Conservation (phyloP, 495 filamentous ascomycete genomes). For the Lasiosphaeria miniovina region DNA sequence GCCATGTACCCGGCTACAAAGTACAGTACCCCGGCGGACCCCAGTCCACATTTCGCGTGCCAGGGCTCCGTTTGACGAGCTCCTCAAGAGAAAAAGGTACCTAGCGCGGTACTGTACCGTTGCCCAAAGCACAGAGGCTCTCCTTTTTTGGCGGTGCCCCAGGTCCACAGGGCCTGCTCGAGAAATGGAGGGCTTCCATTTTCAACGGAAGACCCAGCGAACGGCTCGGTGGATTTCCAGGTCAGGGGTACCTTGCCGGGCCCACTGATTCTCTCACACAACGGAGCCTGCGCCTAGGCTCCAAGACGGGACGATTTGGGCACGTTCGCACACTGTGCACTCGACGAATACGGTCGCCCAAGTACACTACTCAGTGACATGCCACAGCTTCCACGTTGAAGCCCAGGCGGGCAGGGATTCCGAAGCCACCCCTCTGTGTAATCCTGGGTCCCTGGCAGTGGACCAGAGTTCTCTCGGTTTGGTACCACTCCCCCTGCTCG, state of each 20-base stretch:
- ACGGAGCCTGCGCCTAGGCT: conserved; percentile 3
- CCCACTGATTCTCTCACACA: conserved; percentile 3
- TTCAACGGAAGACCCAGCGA: conserved; percentile 19
- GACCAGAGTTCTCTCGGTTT: conserved; percentile 1
- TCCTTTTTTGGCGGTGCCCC: conserved; percentile 18
- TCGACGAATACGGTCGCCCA: no score
- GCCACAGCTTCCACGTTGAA: not conserved
- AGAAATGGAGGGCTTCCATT: conserved; percentile 20
- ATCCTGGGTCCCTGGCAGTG: not conserved
- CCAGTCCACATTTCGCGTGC: conserved; percentile 16
- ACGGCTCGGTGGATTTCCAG: conserved; percentile 26
- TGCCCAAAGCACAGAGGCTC: conserved; percentile 10
- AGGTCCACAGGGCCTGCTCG: conserved; percentile 5
- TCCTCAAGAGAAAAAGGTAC: conserved; percentile 7
- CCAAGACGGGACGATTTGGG: not conserved
- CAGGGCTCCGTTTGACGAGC: conserved; percentile 24
- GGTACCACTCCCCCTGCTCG: not conserved
- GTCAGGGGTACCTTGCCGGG: conserved; percentile 20
- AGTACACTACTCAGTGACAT: not conserved
- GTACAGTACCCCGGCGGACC: conserved; percentile 22
- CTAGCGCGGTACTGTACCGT: conserved; percentile 16
- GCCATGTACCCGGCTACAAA: conserved; percentile 21
- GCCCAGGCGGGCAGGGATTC: not conserved
- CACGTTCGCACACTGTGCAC: not conserved
- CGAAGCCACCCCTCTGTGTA: not conserved